Evolutionary conservation across 2,329 filamentous ascomycete genomes (phyloP).

Genomic region (Penicillium capsulatum): DNA sequence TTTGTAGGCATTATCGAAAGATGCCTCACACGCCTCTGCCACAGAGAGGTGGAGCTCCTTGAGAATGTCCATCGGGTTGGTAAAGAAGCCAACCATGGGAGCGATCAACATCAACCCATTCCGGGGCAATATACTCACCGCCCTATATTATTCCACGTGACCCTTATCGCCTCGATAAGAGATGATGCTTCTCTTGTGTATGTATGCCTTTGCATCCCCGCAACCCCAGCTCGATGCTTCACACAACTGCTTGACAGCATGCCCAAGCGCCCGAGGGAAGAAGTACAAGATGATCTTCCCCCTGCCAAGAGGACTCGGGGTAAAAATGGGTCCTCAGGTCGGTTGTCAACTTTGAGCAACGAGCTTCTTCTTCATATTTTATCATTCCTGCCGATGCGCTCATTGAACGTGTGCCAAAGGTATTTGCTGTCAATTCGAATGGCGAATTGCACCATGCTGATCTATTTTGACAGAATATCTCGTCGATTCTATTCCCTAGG

Average conservation of each 20-base stretch:
- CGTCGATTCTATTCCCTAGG: slow-evolving; percentile 68
- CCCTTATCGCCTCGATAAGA: slow-evolving; percentile 16
- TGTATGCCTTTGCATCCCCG: not conserved
- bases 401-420: slow-evolving; percentile 63
- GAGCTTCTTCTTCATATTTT: slow-evolving; percentile 84
- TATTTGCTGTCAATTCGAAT: slow-evolving; percentile 29
- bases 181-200: slow-evolving; percentile 10
- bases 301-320: slow-evolving; percentile 46
- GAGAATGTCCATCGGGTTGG: slow-evolving; percentile 33
- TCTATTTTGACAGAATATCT: slow-evolving; percentile 46
- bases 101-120: not conserved
- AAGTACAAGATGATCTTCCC: slow-evolving; percentile 14
- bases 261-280: slow-evolving; percentile 31
- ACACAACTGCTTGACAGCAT: slow-evolving; percentile 19
- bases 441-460: not conserved
- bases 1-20: slow-evolving; percentile 29
- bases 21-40: slow-evolving; percentile 23
- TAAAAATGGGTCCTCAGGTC: slow-evolving; percentile 46
- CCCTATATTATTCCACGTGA: slow-evolving; percentile 5
- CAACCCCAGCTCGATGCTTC: not conserved
- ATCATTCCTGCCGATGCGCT: slow-evolving; percentile 65
- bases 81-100: too few species aligned
- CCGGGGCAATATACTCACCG: slow-evolving; percentile 8
- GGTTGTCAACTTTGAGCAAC: slow-evolving; percentile 71
- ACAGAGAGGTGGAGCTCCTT: slow-evolving; percentile 30